Percentiles rank a stretch among this genome's conserved stretches.
Conservation (phyloP, 495 filamentous ascomycete genomes). For the Neurospora sp. region DNA sequence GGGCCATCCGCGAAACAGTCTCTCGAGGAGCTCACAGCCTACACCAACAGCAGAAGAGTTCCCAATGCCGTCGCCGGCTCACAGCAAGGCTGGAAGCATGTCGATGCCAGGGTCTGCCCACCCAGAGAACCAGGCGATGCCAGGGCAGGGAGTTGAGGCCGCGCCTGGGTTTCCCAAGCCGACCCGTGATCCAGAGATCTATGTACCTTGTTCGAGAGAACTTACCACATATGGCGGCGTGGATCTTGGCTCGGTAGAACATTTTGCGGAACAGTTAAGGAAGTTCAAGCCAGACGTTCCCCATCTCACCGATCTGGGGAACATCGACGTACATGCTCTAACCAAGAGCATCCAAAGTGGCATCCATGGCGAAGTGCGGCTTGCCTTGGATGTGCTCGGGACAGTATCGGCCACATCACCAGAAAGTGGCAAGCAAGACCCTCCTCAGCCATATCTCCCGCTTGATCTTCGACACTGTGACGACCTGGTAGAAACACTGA, state of each 20-base stretch:
- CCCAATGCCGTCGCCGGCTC: constrained; percentile 30
- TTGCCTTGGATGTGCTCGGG: constrained; percentile 77
- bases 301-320: constrained; percentile 63
- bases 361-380: constrained; percentile 73
- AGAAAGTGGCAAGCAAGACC: constrained; percentile 42
- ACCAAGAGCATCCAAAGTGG: constrained; percentile 88
- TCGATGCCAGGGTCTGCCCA: constrained; percentile 24
- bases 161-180: constrained; percentile 24
- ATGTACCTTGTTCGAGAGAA: constrained; percentile 53
- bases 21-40: constrained; percentile 33
- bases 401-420: constrained; percentile 56
- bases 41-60: constrained; percentile 32
- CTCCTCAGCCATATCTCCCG: constrained; percentile 10
- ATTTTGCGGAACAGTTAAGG: constrained; percentile 52
- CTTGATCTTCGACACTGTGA: constrained; percentile 63
- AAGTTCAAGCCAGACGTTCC: constrained; percentile 64
- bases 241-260: constrained; percentile 47
- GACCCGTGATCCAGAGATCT: constrained; percentile 32
- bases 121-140: constrained; percentile 18
- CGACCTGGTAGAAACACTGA: constrained; percentile 74
- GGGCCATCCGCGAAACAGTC: constrained; percentile 27
- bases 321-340: constrained; percentile 85
- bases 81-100: constrained; percentile 26
- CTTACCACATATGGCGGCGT: constrained; percentile 56
- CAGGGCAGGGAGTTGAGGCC: constrained; percentile 11